Evolutionary conservation across 1,139 yeast species (phyloP).

Genomic region (Torulaspora pretoriensis): DNA sequence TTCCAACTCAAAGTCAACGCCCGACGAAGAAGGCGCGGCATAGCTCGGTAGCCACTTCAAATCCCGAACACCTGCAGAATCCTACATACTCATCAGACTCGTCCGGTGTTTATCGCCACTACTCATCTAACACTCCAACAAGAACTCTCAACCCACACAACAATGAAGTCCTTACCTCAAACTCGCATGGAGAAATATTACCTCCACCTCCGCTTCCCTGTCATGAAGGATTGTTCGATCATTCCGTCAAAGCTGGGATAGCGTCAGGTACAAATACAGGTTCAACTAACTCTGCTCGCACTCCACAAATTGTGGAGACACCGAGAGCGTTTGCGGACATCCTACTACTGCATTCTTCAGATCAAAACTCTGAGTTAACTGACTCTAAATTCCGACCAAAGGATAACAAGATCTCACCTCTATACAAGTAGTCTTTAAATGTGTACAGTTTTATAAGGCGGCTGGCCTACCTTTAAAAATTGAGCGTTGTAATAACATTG

Average conservation of each 20-base stretch:
- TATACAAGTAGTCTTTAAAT: background rate
- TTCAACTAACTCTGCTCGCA: conserved; percentile 5
- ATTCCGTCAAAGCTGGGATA: conserved; percentile 1
- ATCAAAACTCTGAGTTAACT: conserved; percentile 1
- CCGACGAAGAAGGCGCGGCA: conserved; percentile 3
- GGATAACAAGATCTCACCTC: background rate
- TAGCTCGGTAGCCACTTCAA: background rate
- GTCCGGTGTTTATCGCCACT: conserved; percentile 3
- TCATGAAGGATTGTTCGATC: conserved; percentile 7
- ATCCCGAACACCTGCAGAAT: background rate
- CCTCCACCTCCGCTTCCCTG: conserved; percentile 11
- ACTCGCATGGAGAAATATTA: conserved; percentile 4
- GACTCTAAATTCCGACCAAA: background rate
- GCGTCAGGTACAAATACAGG: background rate
- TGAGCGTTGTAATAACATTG: background rate
- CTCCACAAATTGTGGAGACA: conserved; percentile 20
- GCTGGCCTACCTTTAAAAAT: background rate
- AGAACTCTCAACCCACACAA: conserved; percentile 1
- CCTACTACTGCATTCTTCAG: conserved; percentile 14
- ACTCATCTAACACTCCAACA: conserved; percentile 5
- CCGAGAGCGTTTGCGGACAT: conserved; percentile 24
- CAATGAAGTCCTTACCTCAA: conserved; percentile 3
- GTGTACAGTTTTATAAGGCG: background rate
- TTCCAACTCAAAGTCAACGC: conserved; percentile 1
- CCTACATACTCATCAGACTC: conserved; percentile 1